Evolutionary conservation across 441 rosid genomes (phyloP).

Genomic region (Raphanus hybrid): DNA sequence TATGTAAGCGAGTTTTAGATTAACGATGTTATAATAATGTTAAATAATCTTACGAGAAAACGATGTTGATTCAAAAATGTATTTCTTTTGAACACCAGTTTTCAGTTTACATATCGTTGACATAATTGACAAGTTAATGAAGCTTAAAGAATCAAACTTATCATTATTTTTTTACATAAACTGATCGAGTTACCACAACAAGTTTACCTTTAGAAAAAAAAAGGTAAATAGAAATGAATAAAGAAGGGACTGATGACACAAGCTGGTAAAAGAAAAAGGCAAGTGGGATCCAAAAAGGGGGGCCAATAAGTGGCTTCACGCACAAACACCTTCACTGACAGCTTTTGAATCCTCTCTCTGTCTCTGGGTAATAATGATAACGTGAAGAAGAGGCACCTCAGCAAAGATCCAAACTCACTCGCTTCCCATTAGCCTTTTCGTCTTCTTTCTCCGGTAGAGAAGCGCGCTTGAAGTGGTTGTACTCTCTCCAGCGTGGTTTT

Average conservation of each 20-base stretch:
- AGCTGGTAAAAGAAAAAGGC: not conserved
- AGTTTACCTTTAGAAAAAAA: not conserved
- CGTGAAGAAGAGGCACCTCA: constrained; percentile 18
- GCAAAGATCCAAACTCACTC: constrained; percentile 36
- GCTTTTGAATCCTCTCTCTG: constrained; percentile 36
- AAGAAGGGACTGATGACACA: not conserved
- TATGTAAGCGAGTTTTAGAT: constrained; percentile 31
- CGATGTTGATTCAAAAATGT: not conserved
- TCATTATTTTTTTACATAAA: not conserved
- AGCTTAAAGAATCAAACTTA: constrained; percentile 20
- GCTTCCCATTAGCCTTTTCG: constrained; percentile 22
- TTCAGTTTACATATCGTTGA: not conserved
- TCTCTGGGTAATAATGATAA: not conserved
- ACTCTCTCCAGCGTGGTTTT: not conserved
- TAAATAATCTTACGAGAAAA: too few relatives aligned
- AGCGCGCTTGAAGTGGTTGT: constrained; percentile 15
- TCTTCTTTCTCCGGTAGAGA: constrained; percentile 30
- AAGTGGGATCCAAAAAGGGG: constrained; percentile 37
- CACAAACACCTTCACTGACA: constrained; percentile 42
- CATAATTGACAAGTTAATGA: not conserved
- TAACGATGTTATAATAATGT: not conserved
- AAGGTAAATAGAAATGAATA: constrained; percentile 13
- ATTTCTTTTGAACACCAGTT: not conserved
- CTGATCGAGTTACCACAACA: not conserved
- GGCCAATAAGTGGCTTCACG: constrained; percentile 47